phyloP scores from a whole-genome alignment of 495 filamentous ascomycete genomes.

The Parathielavia hyrcaniae region DNA sequence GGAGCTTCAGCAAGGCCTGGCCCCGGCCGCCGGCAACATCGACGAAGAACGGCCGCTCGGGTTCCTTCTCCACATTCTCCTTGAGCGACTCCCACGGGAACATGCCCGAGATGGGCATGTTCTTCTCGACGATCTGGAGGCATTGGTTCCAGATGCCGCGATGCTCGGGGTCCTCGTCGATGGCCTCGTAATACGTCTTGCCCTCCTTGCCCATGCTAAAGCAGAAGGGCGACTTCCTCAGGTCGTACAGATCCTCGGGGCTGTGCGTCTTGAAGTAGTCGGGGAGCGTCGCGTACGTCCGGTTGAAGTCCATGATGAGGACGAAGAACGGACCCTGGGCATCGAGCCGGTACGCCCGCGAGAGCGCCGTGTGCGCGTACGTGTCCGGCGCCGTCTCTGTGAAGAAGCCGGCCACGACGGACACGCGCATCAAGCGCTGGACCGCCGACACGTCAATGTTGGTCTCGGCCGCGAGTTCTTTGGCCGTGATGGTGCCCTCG shows the following conservation, averaged over 20 bases:
- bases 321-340: conserved; percentile 21
- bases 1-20: conserved; percentile 27
- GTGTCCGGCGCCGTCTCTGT: conserved; percentile 21
- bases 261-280: conserved; percentile 31
- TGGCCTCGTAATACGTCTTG: conserved; percentile 29
- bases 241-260: conserved; percentile 27
- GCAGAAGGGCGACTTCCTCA: conserved; percentile 30
- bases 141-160: conserved; percentile 19
- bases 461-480: conserved; percentile 23
- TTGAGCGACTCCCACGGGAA: conserved; percentile 33
- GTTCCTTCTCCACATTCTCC: conserved; percentile 30
- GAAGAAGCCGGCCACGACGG: conserved; percentile 26
- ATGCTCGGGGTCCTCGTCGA: conserved; percentile 16
- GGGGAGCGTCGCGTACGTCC: conserved; percentile 17
- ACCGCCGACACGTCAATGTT: conserved; percentile 27
- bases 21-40: conserved; percentile 29
- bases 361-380: conserved; percentile 28
- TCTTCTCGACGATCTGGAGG: conserved; percentile 27
- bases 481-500: conserved; percentile 23
- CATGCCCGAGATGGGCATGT: conserved; percentile 34
- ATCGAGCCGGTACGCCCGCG: conserved; percentile 11
- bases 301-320: conserved; percentile 23
- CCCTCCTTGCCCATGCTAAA: conserved; percentile 29
- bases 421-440: conserved; percentile 25
- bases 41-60: conserved; percentile 30